Evolutionary conservation across 2,329 filamentous ascomycete species (phyloP), one percentile per base, ranked within the genome.

Genomic region (Elsinoe australis): DNA sequence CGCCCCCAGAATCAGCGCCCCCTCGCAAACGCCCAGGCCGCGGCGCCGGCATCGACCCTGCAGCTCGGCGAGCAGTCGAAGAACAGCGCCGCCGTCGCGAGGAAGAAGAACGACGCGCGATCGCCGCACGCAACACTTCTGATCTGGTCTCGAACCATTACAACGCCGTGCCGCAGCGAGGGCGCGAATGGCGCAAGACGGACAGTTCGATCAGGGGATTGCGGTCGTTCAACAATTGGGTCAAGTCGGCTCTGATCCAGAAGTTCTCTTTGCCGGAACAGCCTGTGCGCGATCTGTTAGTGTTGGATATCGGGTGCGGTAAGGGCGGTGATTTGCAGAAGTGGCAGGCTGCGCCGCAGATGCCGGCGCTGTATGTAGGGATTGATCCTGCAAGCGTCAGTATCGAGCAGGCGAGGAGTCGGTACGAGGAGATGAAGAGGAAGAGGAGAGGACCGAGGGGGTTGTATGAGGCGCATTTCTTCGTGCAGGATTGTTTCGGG

Each of bases 211-310:
- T 98, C 71, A 95, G 94, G 69, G 92, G 92, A 0, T 71, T 98
- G 47, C 80, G 92, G 47, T 87, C 85, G 56, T 92, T 95, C 73
- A 98, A 98, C 71, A 98, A 98, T 67, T 98, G 92, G 92, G 79
- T 98, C 68, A 98, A 98, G 73, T 95, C 87, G 62, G 90, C 86
- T 42, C 79, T 96, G 57, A 96, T 98, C 56, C 89, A 96, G 63
- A 95, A 95, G 64, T 96, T 95, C 68, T 87, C 87, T 3, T 57
- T 57, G 4, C 67, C 67, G 41, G 67, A 71, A 26, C 53, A 58
- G 38, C 55, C 55, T 4, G 53, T 82, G 2, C 64, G 64, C n/a
- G 78, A 80, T 46, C 72, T 96, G 38, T 74, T 90, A 15, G 85
- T 98, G 8, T 75, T 98, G 17, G 92, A 98, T 64, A 82, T 98